phyloP scores from a whole-genome alignment of 495 filamentous ascomycete genomes.

The Cercophora sp. region DNA sequence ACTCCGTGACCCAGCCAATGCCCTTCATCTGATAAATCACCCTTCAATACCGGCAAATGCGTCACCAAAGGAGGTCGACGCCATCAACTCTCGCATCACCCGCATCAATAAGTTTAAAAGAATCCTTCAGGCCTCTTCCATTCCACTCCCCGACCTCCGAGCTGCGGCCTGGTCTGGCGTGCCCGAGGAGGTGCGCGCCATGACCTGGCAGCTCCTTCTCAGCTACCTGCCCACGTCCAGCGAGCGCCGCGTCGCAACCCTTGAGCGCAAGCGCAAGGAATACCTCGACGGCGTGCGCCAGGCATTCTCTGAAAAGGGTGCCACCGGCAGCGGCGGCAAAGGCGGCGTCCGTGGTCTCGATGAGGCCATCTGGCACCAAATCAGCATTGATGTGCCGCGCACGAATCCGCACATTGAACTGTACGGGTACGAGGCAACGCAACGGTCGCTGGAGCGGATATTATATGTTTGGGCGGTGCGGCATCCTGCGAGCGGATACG shows the following conservation, averaged over 20 bases:
- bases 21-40: slow-evolving; percentile 89
- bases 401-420: slow-evolving; percentile 94
- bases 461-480: slow-evolving; percentile 97
- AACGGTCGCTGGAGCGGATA: slow-evolving; percentile 88
- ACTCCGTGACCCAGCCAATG: slow-evolving; percentile 89
- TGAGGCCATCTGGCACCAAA: slow-evolving; percentile 96
- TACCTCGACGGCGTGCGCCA: slow-evolving; percentile 94
- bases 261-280: slow-evolving; percentile 94
- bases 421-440: slow-evolving; percentile 93
- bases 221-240: slow-evolving; percentile 94
- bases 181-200: slow-evolving; percentile 89
- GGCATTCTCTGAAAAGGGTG: slow-evolving; percentile 74
- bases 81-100: slow-evolving; percentile 79
- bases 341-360: slow-evolving; percentile 66
- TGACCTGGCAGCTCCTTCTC: slow-evolving; percentile 95
- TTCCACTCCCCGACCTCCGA: slow-evolving; percentile 77
- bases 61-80: slow-evolving; percentile 77
- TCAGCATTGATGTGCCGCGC: slow-evolving; percentile 95
- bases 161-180: slow-evolving; percentile 88
- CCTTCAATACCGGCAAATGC: slow-evolving; percentile 71
- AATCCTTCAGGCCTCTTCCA: slow-evolving; percentile 84
- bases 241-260: slow-evolving; percentile 80
- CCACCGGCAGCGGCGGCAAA: slow-evolving; percentile 28
- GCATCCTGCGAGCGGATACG: slow-evolving; percentile 95
- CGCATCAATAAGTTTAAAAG: slow-evolving; percentile 99